Conservation (phyloP, 1,284 basidiomycete genomes). For the Naganishia sp. region DNA sequence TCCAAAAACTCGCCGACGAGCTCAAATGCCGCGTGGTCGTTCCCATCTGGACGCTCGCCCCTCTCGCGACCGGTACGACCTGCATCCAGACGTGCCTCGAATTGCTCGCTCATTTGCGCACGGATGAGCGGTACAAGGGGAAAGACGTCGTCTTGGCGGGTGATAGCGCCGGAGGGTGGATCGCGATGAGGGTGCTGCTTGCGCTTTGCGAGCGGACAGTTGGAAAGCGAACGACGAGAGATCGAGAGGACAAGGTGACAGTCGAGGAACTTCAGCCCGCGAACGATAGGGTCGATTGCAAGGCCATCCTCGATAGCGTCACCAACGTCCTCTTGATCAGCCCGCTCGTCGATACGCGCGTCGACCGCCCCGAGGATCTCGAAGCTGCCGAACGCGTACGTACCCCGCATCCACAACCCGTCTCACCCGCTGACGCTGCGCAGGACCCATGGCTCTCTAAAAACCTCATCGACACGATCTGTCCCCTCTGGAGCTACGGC, state of each 20-base stretch:
- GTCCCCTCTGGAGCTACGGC: slow-evolving; percentile 19
- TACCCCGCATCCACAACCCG: too few species aligned
- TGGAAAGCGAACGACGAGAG: background rate
- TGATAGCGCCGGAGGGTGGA: slow-evolving; percentile 29
- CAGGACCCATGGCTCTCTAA: slow-evolving; percentile 26
- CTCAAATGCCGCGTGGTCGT: slow-evolving; percentile 19
- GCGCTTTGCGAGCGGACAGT: background rate
- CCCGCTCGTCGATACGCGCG: too few species aligned
- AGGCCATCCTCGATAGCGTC: slow-evolving; percentile 10
- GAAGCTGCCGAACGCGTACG: too few species aligned
- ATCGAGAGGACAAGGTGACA: slow-evolving; percentile 6
- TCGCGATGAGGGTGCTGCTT: slow-evolving; percentile 11
- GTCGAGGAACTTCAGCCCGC: background rate
- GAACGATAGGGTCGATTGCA: background rate
- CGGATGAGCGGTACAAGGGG: slow-evolving; percentile 16
- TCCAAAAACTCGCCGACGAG: slow-evolving; percentile 16
- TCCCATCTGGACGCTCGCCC: too few species aligned
- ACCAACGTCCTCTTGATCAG: slow-evolving; percentile 22
- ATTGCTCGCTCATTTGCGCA: slow-evolving; percentile 5
- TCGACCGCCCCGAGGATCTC: too few species aligned
- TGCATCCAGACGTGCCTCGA: too few species aligned
- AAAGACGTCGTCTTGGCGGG: slow-evolving; percentile 27
- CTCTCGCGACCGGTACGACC: too few species aligned
- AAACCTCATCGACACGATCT: slow-evolving; percentile 2
- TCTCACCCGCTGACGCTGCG: background rate